A percentile compares a stretch with the other conserved stretches of the same genome.
These are phyloP conservation scores for Styphnolobium japonicum DNA, from an alignment of 306 rosid genomes.

Conservation along the genomic window DNA sequence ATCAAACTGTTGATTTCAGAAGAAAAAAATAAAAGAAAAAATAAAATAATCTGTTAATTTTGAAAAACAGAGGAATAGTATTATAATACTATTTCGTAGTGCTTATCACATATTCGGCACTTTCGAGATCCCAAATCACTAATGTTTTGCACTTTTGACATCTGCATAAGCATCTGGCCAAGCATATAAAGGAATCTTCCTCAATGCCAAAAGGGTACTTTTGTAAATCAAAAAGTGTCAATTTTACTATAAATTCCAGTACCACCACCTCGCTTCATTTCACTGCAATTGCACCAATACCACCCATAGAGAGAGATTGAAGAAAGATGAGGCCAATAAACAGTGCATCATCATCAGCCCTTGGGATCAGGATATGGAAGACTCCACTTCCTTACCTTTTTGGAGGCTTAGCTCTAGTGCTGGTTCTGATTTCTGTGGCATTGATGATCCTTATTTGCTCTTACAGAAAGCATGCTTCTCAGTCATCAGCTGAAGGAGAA, in stretches of 20 bases:
- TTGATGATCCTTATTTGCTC: slow-evolving; percentile 46
- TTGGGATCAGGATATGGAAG: slow-evolving; percentile 30
- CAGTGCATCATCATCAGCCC: neutral
- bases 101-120: neutral
- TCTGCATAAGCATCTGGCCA: slow-evolving; percentile 23
- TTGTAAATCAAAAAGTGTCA: slow-evolving; percentile 6
- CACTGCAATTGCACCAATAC: neutral
- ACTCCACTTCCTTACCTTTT: slow-evolving; percentile 57
- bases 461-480: slow-evolving; percentile 9
- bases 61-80: neutral
- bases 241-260: slow-evolving; percentile 30
- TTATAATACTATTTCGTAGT: neutral
- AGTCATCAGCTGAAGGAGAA: neutral
- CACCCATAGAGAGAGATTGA: neutral
- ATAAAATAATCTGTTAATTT: neutral
- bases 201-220: slow-evolving; percentile 16
- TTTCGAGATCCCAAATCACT: neutral
- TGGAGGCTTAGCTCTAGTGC: slow-evolving; percentile 37
- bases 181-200: slow-evolving; percentile 28
- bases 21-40: neutral
- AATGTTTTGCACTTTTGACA: neutral
- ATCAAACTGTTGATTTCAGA: neutral
- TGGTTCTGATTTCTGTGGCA: slow-evolving; percentile 45
- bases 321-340: neutral
- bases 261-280: neutral